phyloP scores from a whole-genome alignment of 495 filamentous ascomycete species.

The Penicillium odoratum region DNA sequence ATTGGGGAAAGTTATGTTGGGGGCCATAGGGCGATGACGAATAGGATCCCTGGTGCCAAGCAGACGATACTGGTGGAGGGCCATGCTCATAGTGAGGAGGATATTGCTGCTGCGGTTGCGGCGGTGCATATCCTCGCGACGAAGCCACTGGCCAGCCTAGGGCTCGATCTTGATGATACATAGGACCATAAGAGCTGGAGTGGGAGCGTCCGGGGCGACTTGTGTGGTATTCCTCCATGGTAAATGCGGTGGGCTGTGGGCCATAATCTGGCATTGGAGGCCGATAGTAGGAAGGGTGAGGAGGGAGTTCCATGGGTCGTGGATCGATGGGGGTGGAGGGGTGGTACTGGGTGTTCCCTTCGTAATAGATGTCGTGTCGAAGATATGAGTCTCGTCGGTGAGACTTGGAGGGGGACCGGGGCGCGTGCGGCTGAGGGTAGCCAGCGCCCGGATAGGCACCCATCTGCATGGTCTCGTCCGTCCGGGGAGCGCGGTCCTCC shows the following conservation, averaged over 20 bases:
- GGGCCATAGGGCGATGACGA: slow-evolving; percentile 31
- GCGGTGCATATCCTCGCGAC: slow-evolving; percentile 32
- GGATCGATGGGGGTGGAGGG: slow-evolving; percentile 35
- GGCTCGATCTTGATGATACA: slow-evolving; percentile 39
- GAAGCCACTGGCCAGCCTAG: slow-evolving; percentile 35
- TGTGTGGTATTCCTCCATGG: slow-evolving; percentile 29
- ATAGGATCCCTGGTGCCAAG: slow-evolving; percentile 36
- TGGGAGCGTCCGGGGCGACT: slow-evolving; percentile 32
- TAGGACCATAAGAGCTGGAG: slow-evolving; percentile 5
- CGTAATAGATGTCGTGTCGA: slow-evolving; percentile 34
- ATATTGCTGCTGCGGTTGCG: slow-evolving; percentile 19
- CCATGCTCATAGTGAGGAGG: slow-evolving; percentile 30
- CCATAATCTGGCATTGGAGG: slow-evolving; percentile 36
- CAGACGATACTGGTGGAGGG: slow-evolving; percentile 37
- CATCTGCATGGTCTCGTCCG: slow-evolving; percentile 42
- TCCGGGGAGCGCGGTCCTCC: slow-evolving; percentile 32
- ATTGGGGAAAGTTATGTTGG: slow-evolving; percentile 22
- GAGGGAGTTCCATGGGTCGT: slow-evolving; percentile 31
- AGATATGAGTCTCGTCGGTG: slow-evolving; percentile 36
- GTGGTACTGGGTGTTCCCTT: slow-evolving; percentile 29
- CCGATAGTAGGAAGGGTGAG: slow-evolving; percentile 23
- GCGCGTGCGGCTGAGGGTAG: slow-evolving; percentile 29
- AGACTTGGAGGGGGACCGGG: slow-evolving; percentile 37
- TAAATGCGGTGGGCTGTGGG: slow-evolving; percentile 25
- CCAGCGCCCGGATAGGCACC: slow-evolving; percentile 33